A percentile compares a stretch with the other conserved stretches of the same genome.
phyloP scores from a whole-genome alignment of 2,329 filamentous ascomycete genomes.

The Nemania bipapillata region DNA sequence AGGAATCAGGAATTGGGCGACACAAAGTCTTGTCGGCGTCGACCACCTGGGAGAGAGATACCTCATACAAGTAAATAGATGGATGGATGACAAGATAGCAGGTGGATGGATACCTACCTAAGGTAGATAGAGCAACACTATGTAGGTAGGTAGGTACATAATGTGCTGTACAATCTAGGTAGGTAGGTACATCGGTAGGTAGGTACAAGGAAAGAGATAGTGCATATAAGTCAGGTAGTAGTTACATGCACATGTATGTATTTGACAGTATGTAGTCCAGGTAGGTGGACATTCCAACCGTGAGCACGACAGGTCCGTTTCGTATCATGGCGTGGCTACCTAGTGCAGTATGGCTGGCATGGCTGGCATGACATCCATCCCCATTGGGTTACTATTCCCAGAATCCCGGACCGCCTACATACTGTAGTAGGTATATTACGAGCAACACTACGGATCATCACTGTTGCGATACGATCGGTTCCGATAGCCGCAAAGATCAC shows the following conservation, averaged over 20 bases:
- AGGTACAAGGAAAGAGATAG: no score
- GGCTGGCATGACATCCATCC: background rate
- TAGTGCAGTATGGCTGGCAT: background rate
- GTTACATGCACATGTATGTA: no score
- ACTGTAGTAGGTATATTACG: no score
- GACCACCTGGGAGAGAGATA: background rate
- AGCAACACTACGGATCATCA: background rate
- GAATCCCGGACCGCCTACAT: background rate
- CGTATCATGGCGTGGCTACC: constrained; percentile 1
- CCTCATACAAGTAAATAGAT: background rate
- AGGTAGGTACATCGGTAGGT: no score
- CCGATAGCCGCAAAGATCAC: constrained; percentile 27
- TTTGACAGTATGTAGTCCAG: no score
- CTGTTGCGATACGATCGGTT: constrained; percentile 21
- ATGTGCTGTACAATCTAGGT: no score
- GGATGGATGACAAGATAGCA: background rate
- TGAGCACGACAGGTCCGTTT: constrained; percentile 7
- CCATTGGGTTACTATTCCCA: background rate
- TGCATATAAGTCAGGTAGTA: no score
- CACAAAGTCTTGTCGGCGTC: background rate
- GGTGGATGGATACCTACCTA: background rate
- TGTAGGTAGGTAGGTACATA: no score
- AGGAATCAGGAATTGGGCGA: background rate
- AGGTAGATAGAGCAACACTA: no score
- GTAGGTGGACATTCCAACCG: constrained; percentile 15